Conservation (phyloP, 2,329 filamentous ascomycete species). For the Cylindrodendrum hubeiense region DNA sequence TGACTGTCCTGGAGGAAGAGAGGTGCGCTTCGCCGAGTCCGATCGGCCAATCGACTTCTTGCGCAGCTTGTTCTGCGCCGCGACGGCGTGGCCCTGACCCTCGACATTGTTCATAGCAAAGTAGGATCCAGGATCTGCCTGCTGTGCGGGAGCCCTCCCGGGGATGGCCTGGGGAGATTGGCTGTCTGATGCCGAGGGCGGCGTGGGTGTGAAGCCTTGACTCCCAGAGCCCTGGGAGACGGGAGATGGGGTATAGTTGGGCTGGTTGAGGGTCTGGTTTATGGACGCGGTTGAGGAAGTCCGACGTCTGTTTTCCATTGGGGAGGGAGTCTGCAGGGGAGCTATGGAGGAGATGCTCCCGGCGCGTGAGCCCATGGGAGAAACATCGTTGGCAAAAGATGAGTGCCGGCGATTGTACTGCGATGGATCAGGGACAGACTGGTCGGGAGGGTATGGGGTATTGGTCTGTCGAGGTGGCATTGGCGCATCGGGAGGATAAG, state of each 20-base stretch:
- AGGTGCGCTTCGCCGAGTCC: conserved; percentile 37
- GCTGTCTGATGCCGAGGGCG: conserved; percentile 22
- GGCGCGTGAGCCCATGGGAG: conserved; percentile 42
- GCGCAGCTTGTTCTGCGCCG: conserved; percentile 39
- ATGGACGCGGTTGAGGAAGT: conserved; percentile 37
- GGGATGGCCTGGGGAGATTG: not conserved
- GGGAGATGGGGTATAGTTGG: conserved; percentile 40
- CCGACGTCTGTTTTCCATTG: conserved; percentile 41
- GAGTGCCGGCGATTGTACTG: conserved; percentile 41
- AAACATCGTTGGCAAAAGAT: conserved; percentile 43
- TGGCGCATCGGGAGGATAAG: conserved; percentile 18
- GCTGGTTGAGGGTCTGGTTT: conserved; percentile 16
- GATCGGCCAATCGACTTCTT: conserved; percentile 38
- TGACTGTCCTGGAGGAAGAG: conserved; percentile 36
- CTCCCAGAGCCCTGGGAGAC: conserved; percentile 36
- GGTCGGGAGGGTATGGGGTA: conserved; percentile 18
- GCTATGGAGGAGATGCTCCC: conserved; percentile 41
- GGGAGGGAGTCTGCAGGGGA: conserved; percentile 45
- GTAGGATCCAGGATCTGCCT: conserved; percentile 35
- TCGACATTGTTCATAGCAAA: conserved; percentile 34
- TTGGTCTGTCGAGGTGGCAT: conserved; percentile 1
- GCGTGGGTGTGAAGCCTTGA: conserved; percentile 31
- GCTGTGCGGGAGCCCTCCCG: too few species aligned
- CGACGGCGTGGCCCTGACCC: conserved; percentile 34
- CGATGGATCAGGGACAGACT: conserved; percentile 18